Evolutionary conservation across 2,329 filamentous ascomycete genomes (phyloP).

Genomic region (Cladosporium halotolerans): DNA sequence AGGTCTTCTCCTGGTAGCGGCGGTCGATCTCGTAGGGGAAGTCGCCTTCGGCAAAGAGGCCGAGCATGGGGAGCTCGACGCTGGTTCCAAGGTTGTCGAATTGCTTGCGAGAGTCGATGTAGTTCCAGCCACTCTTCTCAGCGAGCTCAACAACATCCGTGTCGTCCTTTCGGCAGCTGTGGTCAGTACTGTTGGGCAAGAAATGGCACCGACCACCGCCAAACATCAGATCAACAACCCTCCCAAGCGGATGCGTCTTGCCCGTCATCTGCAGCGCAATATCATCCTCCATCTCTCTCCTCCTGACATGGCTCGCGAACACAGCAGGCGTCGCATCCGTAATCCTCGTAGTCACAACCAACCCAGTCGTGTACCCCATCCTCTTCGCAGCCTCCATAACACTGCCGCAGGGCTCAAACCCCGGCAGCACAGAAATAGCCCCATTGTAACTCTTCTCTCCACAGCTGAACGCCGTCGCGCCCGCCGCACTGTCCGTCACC

Average conservation of each 20-base stretch:
- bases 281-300: conserved; percentile 73
- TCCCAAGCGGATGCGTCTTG: conserved; percentile 69
- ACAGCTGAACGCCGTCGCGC: conserved; percentile 92
- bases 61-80: conserved; percentile 73
- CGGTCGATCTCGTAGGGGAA: conserved; percentile 94
- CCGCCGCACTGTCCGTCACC: conserved; percentile 94
- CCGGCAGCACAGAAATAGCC: conserved; percentile 82
- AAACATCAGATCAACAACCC: conserved; percentile 84
- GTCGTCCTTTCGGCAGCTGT: conserved; percentile 75
- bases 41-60: conserved; percentile 74
- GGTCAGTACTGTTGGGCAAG: conserved; percentile 69
- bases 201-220: conserved; percentile 94
- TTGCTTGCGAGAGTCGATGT: conserved; percentile 62
- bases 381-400: conserved; percentile 89
- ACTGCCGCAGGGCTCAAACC: conserved; percentile 82
- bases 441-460: conserved; percentile 93
- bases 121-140: conserved; percentile 68
- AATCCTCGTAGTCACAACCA: conserved; percentile 91
- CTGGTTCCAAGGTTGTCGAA: conserved; percentile 67
- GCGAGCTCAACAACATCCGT: conserved; percentile 70
- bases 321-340: conserved; percentile 95
- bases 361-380: conserved; percentile 82
- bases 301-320: conserved; percentile 82
- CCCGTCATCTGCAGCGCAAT: conserved; percentile 92
- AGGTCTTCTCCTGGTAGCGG: conserved; percentile 66